phyloP scores from a whole-genome alignment of 352 stramenopile species.

The Thalassiosira mediterranea region DNA sequence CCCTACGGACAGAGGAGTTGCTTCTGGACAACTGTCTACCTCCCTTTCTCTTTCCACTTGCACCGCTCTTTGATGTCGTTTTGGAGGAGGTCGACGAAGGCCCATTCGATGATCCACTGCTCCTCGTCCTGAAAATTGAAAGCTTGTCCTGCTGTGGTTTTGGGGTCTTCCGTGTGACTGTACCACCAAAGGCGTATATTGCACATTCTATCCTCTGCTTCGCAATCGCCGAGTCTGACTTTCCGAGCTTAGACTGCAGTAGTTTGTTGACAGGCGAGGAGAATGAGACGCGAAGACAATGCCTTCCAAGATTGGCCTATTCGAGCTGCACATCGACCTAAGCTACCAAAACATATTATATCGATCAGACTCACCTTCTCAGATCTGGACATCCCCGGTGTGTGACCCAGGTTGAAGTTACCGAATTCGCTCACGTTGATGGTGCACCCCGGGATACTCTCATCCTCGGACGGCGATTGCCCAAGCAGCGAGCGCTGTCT shows the following conservation, averaged over 20 bases:
- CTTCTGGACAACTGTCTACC: background rate
- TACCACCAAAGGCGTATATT: slow-evolving; percentile 53
- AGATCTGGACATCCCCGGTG: slow-evolving; percentile 7
- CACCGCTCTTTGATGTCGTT: background rate
- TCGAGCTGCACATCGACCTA: no score
- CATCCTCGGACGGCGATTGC: background rate
- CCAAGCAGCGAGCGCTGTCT: background rate
- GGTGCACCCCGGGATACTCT: background rate
- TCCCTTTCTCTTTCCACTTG: background rate
- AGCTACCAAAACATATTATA: no score
- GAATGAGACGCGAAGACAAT: no score
- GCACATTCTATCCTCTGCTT: slow-evolving; percentile 38
- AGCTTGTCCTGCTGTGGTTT: slow-evolving; percentile 13
- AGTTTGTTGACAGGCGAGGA: no score
- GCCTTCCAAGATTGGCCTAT: no score
- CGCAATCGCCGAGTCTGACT: slow-evolving; percentile 21
- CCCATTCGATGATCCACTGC: background rate
- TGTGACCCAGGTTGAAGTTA: slow-evolving; percentile 22
- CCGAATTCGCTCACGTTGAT: slow-evolving; percentile 40
- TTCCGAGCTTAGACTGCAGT: slow-evolving; percentile 10
- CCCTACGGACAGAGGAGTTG: background rate
- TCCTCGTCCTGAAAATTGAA: slow-evolving; percentile 43
- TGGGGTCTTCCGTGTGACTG: slow-evolving; percentile 12
- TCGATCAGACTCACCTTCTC: slow-evolving; percentile 20
- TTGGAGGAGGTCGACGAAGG: background rate